Conservation (phyloP, 140 eudicot genomes). For the Bidens hawaiensis region DNA sequence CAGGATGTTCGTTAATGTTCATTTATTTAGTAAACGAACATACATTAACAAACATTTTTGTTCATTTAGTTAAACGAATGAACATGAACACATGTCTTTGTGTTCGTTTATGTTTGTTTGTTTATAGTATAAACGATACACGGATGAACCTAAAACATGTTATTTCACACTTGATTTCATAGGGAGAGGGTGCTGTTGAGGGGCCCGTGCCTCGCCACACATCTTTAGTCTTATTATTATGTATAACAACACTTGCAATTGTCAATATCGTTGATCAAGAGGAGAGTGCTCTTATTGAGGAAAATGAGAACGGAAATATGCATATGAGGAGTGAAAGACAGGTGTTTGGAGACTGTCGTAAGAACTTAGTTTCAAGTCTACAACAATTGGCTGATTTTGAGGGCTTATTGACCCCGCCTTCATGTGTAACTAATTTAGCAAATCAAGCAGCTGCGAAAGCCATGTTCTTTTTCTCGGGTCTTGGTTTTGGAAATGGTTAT, state of each 20-base stretch:
- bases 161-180: constrained; percentile 7
- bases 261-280: constrained; percentile 73
- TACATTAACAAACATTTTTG: no score
- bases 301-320: constrained; percentile 28
- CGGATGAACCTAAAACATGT: neutral
- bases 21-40: no score
- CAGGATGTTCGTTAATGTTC: no score
- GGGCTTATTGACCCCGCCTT: constrained; percentile 73
- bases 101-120: no score
- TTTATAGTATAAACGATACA: neutral
- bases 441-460: constrained; percentile 98
- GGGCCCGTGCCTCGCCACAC: constrained; percentile 94
- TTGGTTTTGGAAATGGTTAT: constrained; percentile 60
- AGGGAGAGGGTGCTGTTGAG: constrained; percentile 86
- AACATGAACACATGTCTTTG: no score
- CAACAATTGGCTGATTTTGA: constrained; percentile 84
- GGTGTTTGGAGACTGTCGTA: constrained; percentile 55
- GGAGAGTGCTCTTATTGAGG: constrained; percentile 38
- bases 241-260: constrained; percentile 64
- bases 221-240: constrained; percentile 78
- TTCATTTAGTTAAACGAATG: no score
- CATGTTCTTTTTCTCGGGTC: constrained; percentile 74
- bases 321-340: constrained; percentile 42
- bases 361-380: constrained; percentile 63
- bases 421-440: constrained; percentile 54